Evolutionary conservation across 2,329 filamentous ascomycete species (phyloP), one percentile per base, ranked within the genome.

Genomic region (Paecilomyces niveus): DNA sequence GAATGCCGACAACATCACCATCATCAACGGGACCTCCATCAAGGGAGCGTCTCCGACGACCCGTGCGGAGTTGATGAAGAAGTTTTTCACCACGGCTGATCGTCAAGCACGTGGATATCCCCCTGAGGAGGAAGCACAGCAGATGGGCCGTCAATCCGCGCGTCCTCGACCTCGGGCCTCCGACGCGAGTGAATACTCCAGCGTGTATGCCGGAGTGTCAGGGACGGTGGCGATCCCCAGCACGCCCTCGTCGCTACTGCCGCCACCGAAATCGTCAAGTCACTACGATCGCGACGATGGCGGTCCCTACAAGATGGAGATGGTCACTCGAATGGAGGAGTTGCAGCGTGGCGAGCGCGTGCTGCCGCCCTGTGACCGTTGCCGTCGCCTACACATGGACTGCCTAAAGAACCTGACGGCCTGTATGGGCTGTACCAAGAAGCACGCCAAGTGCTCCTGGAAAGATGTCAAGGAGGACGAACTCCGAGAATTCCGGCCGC

Each of bases 401-500:
- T 96, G 91, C 62, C 78, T 92, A 54, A 95, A 95, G 74, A 89
- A 96, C 62, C 79, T 94, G 45, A 95, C 90, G 0, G 90, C 90
- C 8, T 96, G 92, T 68, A 85, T 88, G 72, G 90, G 90, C 22
- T 96, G 91, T 72, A 95, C 91, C 0, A 92, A 90, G 71, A 95
- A 95, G 71, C 91, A 96, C 70, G 90, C 90, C 21, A 92, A 92
- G 67, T 96, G 91, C 71, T 87, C 86, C 13, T 96, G 91, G 91
- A 89, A 87, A 64, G 85, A 89, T 52, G 84, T 94, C n/a, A 86
- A 85, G 15, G 85, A 90, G 32, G 87, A 88, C 2, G 92, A 96
- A 65, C 63, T 85, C 10, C 70, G 67, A 15, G 68, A 72, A 21
- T 57, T 60, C 24, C 72, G 64, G 55, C 57, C 57, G 29, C 60